Evolutionary conservation across 805 yeast species (phyloP).

Genomic region (Yarrowia keelungensis): DNA sequence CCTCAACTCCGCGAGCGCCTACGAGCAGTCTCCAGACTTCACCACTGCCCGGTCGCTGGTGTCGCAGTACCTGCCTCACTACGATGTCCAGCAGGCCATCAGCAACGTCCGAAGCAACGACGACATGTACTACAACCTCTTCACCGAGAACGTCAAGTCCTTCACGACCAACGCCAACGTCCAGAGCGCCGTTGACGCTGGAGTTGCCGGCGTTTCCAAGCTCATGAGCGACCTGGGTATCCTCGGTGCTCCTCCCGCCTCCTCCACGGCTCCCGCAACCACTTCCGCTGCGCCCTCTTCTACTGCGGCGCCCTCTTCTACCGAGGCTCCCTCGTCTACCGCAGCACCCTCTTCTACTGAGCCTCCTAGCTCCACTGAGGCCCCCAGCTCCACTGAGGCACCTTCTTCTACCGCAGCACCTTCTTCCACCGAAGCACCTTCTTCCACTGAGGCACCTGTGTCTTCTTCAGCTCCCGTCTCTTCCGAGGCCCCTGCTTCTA

Average conservation of each 20-base stretch:
- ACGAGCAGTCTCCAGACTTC: slow-evolving; percentile 23
- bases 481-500: background rate
- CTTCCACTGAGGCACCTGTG: background rate
- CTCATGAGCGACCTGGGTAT: slow-evolving; percentile 20
- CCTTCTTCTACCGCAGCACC: background rate
- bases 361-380: background rate
- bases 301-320: background rate
- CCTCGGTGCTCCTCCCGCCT: background rate
- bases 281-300: background rate
- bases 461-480: background rate
- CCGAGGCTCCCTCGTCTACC: background rate
- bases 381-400: background rate
- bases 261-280: background rate
- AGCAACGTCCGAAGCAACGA: slow-evolving; percentile 2
- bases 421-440: background rate
- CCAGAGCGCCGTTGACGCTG: slow-evolving; percentile 11
- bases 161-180: background rate
- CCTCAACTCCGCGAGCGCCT: background rate
- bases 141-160: slow-evolving; percentile 20
- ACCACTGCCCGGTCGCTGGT: slow-evolving; percentile 13
- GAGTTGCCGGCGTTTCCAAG: slow-evolving; percentile 5
- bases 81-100: slow-evolving; percentile 19
- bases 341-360: background rate
- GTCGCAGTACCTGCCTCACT: slow-evolving; percentile 17
- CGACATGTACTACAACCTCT: slow-evolving; percentile 14